phyloP scores from a whole-genome alignment of 106 monocot species.

The Allium fistulosum region DNA sequence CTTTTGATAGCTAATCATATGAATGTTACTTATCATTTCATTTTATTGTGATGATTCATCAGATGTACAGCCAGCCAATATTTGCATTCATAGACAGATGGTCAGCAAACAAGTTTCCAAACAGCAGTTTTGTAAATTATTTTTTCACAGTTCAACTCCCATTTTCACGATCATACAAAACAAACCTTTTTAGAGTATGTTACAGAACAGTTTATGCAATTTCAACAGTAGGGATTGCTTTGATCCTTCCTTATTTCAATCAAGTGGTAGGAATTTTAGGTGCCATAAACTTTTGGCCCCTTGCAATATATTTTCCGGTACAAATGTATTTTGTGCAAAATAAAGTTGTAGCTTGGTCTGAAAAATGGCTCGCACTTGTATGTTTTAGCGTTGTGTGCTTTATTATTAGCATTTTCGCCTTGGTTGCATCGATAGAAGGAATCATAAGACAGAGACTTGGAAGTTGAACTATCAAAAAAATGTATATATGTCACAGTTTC shows the following conservation, averaged over 20 bases:
- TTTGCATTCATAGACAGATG: not conserved
- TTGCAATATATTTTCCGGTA: conserved; percentile 44
- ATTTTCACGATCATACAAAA: not conserved
- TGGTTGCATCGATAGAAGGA: conserved; percentile 43
- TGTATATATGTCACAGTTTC: no score
- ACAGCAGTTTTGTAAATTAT: not conserved
- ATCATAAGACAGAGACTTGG: conserved; percentile 16
- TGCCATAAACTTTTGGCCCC: conserved; percentile 45
- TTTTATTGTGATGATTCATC: not conserved
- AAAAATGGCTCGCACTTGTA: conserved; percentile 27
- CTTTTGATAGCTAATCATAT: no score
- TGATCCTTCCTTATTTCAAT: conserved; percentile 56
- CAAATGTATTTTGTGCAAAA: conserved; percentile 39
- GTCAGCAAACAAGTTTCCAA: not conserved
- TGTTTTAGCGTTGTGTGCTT: conserved; percentile 27
- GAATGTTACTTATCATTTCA: not conserved
- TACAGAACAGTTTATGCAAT: conserved; percentile 25
- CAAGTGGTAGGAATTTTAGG: conserved; percentile 40
- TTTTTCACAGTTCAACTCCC: conserved; percentile 20
- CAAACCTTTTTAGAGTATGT: not conserved
- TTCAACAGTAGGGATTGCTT: conserved; percentile 17
- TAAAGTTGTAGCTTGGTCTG: conserved; percentile 25
- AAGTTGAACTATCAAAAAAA: no score
- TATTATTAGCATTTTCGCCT: conserved; percentile 13
- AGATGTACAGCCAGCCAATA: conserved; percentile 9